Conservation (phyloP, 1,284 basidiomycete species). For the Crepidotus sp. region DNA sequence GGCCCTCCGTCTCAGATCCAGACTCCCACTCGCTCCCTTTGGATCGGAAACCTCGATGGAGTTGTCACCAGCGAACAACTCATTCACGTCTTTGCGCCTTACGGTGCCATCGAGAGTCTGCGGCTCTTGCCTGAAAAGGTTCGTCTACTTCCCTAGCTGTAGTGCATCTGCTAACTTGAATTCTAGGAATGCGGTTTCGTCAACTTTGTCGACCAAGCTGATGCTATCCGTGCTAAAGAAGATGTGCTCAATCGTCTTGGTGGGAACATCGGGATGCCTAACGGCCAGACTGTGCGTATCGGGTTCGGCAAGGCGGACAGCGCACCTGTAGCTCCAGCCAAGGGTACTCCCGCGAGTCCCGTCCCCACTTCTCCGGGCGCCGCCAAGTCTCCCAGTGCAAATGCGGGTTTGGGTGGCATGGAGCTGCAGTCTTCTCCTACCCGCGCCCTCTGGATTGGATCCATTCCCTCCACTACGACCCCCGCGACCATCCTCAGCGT, state of each 20-base stretch:
- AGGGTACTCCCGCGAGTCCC: constrained; percentile 55
- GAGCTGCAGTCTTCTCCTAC: constrained; percentile 83
- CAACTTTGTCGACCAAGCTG: constrained; percentile 92
- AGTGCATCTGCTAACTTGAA: constrained; percentile 9
- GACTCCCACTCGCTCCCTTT: constrained; percentile 89
- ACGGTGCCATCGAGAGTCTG: constrained; percentile 93
- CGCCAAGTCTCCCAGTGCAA: constrained; percentile 40
- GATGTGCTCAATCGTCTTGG: constrained; percentile 92
- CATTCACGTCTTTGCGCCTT: constrained; percentile 89
- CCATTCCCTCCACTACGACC: constrained; percentile 88
- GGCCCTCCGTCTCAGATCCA: constrained; percentile 63
- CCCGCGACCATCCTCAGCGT: constrained; percentile 86
- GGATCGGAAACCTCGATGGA: constrained; percentile 96
- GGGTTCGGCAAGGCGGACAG: constrained; percentile 97
- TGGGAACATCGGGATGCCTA: constrained; percentile 88
- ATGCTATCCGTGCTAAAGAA: constrained; percentile 93
- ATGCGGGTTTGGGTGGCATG: constrained; percentile 51
- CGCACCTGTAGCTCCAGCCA: constrained; percentile 80
- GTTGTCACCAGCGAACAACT: constrained; percentile 91
- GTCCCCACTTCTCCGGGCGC: constrained; percentile 55
- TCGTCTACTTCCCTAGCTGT: not conserved
- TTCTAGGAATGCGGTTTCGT: constrained; percentile 93
- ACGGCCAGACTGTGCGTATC: constrained; percentile 89
- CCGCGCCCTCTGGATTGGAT: constrained; percentile 91
- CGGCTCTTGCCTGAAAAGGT: constrained; percentile 95